Base-by-base conservation (phyloP, 352 stramenopile species). In the Globisporangium nagaii region DNA sequence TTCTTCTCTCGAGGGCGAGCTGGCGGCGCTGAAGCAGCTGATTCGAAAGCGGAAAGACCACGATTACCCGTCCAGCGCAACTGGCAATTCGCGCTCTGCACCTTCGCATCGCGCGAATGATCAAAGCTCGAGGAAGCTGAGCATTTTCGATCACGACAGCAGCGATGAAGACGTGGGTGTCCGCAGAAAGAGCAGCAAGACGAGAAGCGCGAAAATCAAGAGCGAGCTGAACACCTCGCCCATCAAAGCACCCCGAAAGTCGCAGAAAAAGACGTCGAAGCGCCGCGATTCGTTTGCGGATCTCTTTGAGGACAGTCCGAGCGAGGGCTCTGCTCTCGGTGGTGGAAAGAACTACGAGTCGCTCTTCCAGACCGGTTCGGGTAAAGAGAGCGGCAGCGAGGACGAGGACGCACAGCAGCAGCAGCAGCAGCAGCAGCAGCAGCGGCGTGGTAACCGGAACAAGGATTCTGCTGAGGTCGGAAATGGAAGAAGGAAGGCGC, bases 261-360 rank as follows among this genome's bases (percentile, higher is more conserved):
- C 15, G 3, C 56, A 51, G 9, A 59, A 48, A 30, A 32, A 35
- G 11, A 25, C 25, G 12, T 15, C 63, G 9, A 69, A 71, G 24
- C 76, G 73, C 12, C 73, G 71, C 46, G 77, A 90, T 57, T 92
- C 81, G 1, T 92, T 92, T 71, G 81, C 77, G 11, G 70, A 69
- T 59, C 43, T 92, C 39, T 92, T 92, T 61, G 81, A 88, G 10
- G 76, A 86, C 31, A 69, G 64, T 58, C 45, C 58, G 20, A 65
- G 37, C 4, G 60, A 75, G 41, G 56, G 48, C 0, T 40, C 48
- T 36, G 54, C 46, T 15, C 36, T 79, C 41, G 54, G 64, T 15
- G 63, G 67, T 10, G 55, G 58, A 19, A 65, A 54, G 31, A 76
- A 64, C 43, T 89, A 88, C 40, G 80, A 88, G 51, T 62, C 71